These are phyloP conservation scores for Candida yuanshanica DNA, from an alignment of 805 yeast species.

Conservation along the genomic window DNA sequence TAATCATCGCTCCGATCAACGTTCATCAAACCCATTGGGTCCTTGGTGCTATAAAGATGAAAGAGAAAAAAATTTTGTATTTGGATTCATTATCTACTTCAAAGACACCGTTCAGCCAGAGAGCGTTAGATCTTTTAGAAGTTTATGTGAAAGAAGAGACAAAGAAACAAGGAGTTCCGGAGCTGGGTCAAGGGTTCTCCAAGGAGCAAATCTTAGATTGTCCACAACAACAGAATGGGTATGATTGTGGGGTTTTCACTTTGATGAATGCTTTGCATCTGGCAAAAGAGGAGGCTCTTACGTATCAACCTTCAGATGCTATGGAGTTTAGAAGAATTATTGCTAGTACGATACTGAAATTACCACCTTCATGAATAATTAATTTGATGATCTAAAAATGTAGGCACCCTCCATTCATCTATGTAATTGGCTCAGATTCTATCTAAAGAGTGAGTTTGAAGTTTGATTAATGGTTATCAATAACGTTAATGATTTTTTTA, in stretches of 20 bases:
- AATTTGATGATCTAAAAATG: no score
- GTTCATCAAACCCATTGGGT: slow-evolving; percentile 88
- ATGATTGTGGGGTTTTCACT: slow-evolving; percentile 92
- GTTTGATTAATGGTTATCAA: neutral
- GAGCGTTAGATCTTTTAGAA: slow-evolving; percentile 41
- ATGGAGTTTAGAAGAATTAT: slow-evolving; percentile 47
- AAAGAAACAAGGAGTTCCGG: slow-evolving; percentile 35
- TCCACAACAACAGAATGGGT: slow-evolving; percentile 88
- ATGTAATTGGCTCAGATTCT: no score
- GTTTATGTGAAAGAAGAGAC: slow-evolving; percentile 69
- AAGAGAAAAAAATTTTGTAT: slow-evolving; percentile 52
- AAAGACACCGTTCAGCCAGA: slow-evolving; percentile 31
- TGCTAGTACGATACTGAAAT: slow-evolving; percentile 20
- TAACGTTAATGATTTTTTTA: neutral
- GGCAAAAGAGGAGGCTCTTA: slow-evolving; percentile 42
- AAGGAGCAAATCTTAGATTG: slow-evolving; percentile 34
- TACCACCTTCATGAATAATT: neutral
- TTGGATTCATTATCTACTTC: slow-evolving; percentile 66
- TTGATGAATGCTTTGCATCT: slow-evolving; percentile 69
- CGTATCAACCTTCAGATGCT: slow-evolving; percentile 68
- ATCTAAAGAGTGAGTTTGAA: no score
- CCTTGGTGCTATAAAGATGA: slow-evolving; percentile 68
- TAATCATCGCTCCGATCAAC: slow-evolving; percentile 82
- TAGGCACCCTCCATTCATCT: no score
- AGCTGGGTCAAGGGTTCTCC: slow-evolving; percentile 28